Base-by-base conservation (phyloP, 192 early-diverging fungal genomes). In the Umbelopsis vinacea region DNA sequence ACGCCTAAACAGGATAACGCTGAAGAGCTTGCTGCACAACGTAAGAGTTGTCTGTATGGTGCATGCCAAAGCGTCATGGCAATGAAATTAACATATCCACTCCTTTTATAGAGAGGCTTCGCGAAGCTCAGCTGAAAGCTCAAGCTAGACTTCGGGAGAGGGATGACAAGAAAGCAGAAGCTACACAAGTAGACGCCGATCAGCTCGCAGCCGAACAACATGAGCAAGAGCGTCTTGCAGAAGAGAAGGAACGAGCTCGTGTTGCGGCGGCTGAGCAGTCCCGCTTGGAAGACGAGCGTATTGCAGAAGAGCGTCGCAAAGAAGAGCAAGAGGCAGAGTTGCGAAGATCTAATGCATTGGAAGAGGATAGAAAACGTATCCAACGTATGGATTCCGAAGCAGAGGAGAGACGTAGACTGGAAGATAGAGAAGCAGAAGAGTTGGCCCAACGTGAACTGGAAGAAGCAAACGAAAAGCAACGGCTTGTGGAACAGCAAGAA, bases 81-180 rank as follows among this genome's bases (percentile, higher is more conserved):
- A 37, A 4, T 38, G 2, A 26, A 52, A 17, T 33, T 37, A n/a
- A 46, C 19, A 6, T 52, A 3, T 17, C 11, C 4, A 43, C 6
- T 43, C n/a, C 43, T 24, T 22, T 46, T 71, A 7, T 43, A 76
- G 81, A 79, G 19, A 77, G 81, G 29, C 78, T 82, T 26, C 80
- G 73, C 43, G 73, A 76, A 54, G 75, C 72, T 45, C 75, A 81
- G 37, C 72, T 40, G 11, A 43, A 33, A 29, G 79, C 79, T 10
- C 75, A 81, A 72, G 73, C 66, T 10, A 70, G 74, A 52, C 55
- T 85, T 33, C 77, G 82, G 35, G 83, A 81, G 24, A 70, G 77
- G 11, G 77, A 81, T 35, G 37, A 71, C 45, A 75, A 45, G 52
- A 70, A 50, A 33, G 9, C 22, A 76, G 82, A 24, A 68, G 71